Base-by-base conservation (phyloP, 2,329 filamentous ascomycete genomes). In the Verticillium isaacii region DNA sequence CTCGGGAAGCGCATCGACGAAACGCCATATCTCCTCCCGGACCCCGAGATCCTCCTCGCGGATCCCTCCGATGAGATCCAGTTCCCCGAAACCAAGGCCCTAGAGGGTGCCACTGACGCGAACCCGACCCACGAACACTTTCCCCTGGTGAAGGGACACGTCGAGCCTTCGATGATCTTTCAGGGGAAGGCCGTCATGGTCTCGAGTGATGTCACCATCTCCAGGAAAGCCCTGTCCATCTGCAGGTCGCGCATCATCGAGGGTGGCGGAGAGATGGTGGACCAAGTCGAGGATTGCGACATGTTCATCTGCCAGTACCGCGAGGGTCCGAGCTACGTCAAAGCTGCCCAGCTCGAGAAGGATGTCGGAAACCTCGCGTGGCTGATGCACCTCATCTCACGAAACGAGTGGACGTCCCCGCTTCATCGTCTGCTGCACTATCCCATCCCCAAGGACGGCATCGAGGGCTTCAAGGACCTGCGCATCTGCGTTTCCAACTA, bases 401-500 rank as follows among this genome's bases (percentile, higher is more conserved):
- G 90, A 68, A 93, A 97, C 71, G 82, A 87, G 64, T 99, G 93
- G 91, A 94, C 91, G 1, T 93, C 90, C 14, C 94, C 95, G 0
- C 80, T 93, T 62, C 86, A 87, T 54, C 88, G 92, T 58, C 82
- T 98, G 34, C 80, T 99, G 29, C 95, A 99, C 72, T 99, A 99
- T 67, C 95, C 95, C 0, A 72, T 96, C 15, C 91, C 93, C 5
- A 85, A 84, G 56, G 74, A 88, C 9, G 91, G 92, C 1, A 87
- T 99, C 39, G 86, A 89, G 0, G 93, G 92, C 0, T 97, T 99
- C 71, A 75, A 89, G 62, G 80, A 84, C 8, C 81, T 90, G 73
- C 86, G 84, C 59, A 95, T 99, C 69, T 97, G 93, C 62, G 82
- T 99, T 6, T 98, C 95, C 6, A 99, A 98, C 74, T 99, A 99